Percentiles rank a stretch among this genome's conserved stretches.
These are phyloP conservation scores for Aspergillus sp. DNA, from an alignment of 2,329 filamentous ascomycete species.

Conservation along the genomic window DNA sequence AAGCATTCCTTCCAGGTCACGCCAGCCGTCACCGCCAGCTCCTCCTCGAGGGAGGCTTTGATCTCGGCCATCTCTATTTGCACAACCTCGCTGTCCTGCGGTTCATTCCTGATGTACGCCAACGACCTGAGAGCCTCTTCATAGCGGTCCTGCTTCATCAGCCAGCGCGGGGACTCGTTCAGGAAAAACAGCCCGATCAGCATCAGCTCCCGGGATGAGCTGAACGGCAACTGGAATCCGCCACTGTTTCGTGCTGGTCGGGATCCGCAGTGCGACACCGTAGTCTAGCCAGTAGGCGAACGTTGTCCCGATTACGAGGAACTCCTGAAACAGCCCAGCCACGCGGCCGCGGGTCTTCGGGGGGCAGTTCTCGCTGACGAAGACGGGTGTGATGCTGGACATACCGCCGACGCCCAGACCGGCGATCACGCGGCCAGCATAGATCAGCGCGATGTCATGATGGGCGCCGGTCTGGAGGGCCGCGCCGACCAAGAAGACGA, in stretches of 20 bases:
- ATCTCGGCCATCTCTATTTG: conserved; percentile 31
- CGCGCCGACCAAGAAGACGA: conserved; percentile 27
- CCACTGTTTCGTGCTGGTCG: conserved; percentile 42
- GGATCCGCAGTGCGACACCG: conserved; percentile 39
- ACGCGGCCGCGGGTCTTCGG: conserved; percentile 24
- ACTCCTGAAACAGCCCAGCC: conserved; percentile 29
- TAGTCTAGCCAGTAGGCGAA: conserved; percentile 47
- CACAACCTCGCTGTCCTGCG: conserved; percentile 15
- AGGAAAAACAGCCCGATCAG: conserved; percentile 42
- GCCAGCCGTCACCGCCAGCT: conserved; percentile 30
- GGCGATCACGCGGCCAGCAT: conserved; percentile 29
- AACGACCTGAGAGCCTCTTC: conserved; percentile 34
- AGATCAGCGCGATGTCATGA: conserved; percentile 24
- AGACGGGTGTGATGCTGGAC: conserved; percentile 31
- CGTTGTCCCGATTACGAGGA: conserved; percentile 36
- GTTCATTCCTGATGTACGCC: conserved; percentile 28
- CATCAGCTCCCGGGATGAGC: conserved; percentile 44
- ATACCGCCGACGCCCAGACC: conserved; percentile 31
- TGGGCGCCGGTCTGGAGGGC: conserved; percentile 24
- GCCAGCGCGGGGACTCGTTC: conserved; percentile 45
- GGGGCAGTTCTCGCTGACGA: conserved; percentile 27
- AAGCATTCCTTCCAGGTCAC: conserved; percentile 34
- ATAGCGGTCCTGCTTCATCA: conserved; percentile 43
- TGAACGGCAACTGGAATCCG: conserved; percentile 45
- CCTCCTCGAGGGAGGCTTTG: conserved; percentile 33